phyloP scores from a whole-genome alignment of 2,329 filamentous ascomycete genomes.

The Aspergillus candidus region DNA sequence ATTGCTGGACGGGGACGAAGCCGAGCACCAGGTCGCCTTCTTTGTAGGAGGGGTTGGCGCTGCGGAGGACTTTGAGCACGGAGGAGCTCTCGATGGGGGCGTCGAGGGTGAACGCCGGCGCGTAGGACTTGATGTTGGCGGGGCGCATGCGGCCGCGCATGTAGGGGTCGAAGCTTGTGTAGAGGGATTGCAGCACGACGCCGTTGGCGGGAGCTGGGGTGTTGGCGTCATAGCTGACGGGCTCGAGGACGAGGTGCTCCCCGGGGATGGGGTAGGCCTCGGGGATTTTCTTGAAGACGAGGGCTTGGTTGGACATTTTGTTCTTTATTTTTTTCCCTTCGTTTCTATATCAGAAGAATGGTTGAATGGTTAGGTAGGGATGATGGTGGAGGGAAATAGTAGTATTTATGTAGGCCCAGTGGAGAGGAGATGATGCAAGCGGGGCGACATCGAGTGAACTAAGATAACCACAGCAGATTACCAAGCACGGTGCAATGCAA shows the following conservation, averaged over 20 bases:
- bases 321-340: background rate
- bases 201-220: slow-evolving; percentile 56
- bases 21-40: slow-evolving; percentile 61
- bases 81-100: slow-evolving; percentile 59
- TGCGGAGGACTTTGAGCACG: slow-evolving; percentile 66
- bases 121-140: slow-evolving; percentile 60
- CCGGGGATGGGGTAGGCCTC: slow-evolving; percentile 61
- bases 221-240: slow-evolving; percentile 58
- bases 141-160: slow-evolving; percentile 72
- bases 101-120: slow-evolving; percentile 55
- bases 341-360: background rate
- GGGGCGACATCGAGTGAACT: too few species aligned
- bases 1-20: slow-evolving; percentile 60
- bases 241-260: slow-evolving; percentile 63
- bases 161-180: slow-evolving; percentile 78
- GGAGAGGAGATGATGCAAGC: too few species aligned
- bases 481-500: too few species aligned
- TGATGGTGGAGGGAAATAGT: slow-evolving; percentile 1
- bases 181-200: slow-evolving; percentile 63
- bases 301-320: slow-evolving; percentile 58
- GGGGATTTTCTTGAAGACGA: slow-evolving; percentile 68
- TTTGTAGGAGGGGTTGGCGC: slow-evolving; percentile 56
- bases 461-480: too few species aligned
- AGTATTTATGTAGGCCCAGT: too few species aligned
- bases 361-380: slow-evolving; percentile 1